A percentile compares a stretch with the other conserved stretches of the same genome.
Evolutionary conservation across 129 eudicot species (phyloP).

Genomic region (Helianthus tuberosus): DNA sequence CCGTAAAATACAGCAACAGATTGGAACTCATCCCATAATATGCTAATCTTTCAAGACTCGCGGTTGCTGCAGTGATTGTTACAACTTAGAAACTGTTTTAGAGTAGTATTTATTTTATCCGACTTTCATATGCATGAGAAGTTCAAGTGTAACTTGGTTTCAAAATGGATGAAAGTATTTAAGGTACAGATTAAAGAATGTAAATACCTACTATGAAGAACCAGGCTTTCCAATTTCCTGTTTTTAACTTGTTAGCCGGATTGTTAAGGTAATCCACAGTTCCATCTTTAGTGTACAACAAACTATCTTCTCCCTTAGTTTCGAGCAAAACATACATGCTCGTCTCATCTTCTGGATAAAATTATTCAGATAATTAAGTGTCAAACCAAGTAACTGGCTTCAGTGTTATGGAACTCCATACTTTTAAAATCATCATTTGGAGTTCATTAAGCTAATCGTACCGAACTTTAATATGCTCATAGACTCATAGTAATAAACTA

Average conservation of each 20-base stretch:
- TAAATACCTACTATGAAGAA: slow-evolving; percentile 41
- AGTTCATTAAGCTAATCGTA: neutral
- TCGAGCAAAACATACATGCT: slow-evolving; percentile 31
- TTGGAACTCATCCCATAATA: slow-evolving; percentile 37
- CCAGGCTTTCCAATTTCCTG: slow-evolving; percentile 85
- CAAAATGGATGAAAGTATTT: too few relatives aligned
- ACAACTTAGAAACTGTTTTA: slow-evolving; percentile 8
- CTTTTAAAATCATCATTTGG: neutral
- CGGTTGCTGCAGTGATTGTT: slow-evolving; percentile 34
- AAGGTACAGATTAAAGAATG: too few relatives aligned
- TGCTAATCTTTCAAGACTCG: slow-evolving; percentile 39
- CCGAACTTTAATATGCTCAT: neutral
- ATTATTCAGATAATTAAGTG: neutral
- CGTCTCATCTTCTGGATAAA: slow-evolving; percentile 20
- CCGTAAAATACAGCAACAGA: too few relatives aligned
- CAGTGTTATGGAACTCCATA: too few relatives aligned
- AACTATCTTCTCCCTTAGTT: slow-evolving; percentile 29
- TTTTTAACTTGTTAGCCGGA: slow-evolving; percentile 58
- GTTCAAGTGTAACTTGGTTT: neutral
- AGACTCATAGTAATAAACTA: neutral
- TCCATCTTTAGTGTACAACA: slow-evolving; percentile 61
- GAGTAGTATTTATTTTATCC: neutral
- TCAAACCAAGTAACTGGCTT: neutral
- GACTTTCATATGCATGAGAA: neutral
- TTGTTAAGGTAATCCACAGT: slow-evolving; percentile 53